Evolutionary conservation across 176 grass and related monocot genomes (phyloP).

Genomic region (Oryza rufipogon): DNA sequence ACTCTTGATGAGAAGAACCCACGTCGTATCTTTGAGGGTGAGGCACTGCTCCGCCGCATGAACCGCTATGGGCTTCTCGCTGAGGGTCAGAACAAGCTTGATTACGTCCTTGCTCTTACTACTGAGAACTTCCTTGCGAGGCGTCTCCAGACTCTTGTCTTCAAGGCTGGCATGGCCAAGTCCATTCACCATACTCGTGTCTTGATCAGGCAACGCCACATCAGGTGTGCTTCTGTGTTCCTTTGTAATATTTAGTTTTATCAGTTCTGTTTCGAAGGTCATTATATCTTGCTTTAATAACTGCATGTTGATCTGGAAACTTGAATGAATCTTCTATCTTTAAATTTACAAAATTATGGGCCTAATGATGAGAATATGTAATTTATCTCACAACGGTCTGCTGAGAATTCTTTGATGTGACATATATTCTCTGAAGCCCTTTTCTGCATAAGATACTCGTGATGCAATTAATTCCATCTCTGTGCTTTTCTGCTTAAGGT

Average conservation of each 20-base stretch:
- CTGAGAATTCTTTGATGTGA: constrained; percentile 42
- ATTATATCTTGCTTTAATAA: not conserved
- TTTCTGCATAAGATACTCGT: not conserved
- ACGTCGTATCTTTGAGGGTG: constrained; percentile 82
- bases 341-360: not conserved
- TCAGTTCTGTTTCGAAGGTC: not conserved
- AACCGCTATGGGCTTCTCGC: constrained; percentile 73
- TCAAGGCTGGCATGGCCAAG: constrained; percentile 84
- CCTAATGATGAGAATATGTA: constrained; percentile 42
- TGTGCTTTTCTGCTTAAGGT: not conserved
- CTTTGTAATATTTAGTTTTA: not conserved
- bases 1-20: not conserved
- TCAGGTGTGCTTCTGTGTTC: constrained; percentile 44
- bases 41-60: constrained; percentile 68
- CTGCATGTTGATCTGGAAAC: not conserved
- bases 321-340: not conserved
- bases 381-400: constrained; percentile 26
- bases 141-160: constrained; percentile 73
- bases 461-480: not conserved
- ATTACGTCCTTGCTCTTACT: constrained; percentile 78
- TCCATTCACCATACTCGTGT: constrained; percentile 78
- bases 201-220: constrained; percentile 76
- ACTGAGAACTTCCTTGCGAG: constrained; percentile 77
- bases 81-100: constrained; percentile 79
- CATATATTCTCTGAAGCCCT: constrained; percentile 25